Conservation (phyloP, 1,139 yeast genomes). For the Diutina scorzettiae region DNA sequence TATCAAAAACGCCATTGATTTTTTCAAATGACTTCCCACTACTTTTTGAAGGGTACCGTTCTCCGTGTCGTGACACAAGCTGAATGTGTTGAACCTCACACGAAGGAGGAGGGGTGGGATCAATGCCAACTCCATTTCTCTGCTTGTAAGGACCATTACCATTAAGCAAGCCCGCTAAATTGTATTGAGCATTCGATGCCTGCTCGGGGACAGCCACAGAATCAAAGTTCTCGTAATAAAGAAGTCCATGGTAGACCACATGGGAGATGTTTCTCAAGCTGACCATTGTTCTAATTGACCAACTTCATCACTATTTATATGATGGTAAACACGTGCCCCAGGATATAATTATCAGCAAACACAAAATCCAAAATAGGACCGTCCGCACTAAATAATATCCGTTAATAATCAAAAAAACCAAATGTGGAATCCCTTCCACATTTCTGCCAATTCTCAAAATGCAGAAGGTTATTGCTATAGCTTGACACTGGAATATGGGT, state of each 20-base stretch:
- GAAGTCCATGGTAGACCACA: background rate
- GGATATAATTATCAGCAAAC: too few species aligned
- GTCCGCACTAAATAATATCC: too few species aligned
- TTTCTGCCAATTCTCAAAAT: too few species aligned
- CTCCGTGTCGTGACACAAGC: slow-evolving; percentile 3
- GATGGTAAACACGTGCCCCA: too few species aligned
- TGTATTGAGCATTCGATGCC: slow-evolving; percentile 20
- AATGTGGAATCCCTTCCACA: too few species aligned
- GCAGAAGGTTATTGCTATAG: too few species aligned
- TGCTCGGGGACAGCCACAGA: slow-evolving; percentile 17
- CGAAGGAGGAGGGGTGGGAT: background rate
- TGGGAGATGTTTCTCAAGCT: background rate
- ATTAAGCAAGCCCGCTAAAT: background rate
- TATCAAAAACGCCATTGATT: slow-evolving; percentile 8
- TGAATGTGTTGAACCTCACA: slow-evolving; percentile 5
- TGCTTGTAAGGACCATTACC: slow-evolving; percentile 6
- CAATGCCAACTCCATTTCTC: slow-evolving; percentile 3
- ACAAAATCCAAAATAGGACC: too few species aligned
- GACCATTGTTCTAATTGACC: too few species aligned
- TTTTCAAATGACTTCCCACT: slow-evolving; percentile 7
- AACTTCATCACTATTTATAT: too few species aligned
- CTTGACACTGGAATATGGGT: too few species aligned
- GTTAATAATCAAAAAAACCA: too few species aligned
- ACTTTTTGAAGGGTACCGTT: background rate
- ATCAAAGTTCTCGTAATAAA: background rate